Base-by-base conservation (phyloP, 305 asterid genomes). In the Solanum hybrid region DNA sequence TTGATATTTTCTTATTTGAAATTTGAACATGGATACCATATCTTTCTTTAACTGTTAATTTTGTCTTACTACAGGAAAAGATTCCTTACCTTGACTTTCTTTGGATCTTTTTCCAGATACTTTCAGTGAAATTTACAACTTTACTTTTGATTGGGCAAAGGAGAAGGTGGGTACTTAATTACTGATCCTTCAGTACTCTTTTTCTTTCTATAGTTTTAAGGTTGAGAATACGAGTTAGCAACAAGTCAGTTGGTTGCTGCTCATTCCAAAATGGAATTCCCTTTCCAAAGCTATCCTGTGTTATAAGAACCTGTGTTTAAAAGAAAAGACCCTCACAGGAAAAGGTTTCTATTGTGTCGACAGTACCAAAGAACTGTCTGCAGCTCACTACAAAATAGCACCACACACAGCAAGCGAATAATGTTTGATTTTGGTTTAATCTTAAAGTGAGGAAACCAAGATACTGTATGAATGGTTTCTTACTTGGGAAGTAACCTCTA, bases 111-210 rank as follows among this genome's bases (percentile, higher is more conserved):
- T 31, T 91, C 71, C 96, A 97, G 99, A 95, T 36, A 96, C 95
- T 92, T 96, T 95, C 91, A 93, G 94, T n/a, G 98, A 96, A 89
- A 94, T 96, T 92, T 97, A 97, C 93, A 95, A 97, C 93, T 96
- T 94, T 89, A 97, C 98, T 87, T 97, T 97, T 92, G 97, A 98
- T 90, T 97, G 99, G 99, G 98, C 99, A 89, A 97, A 96, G 90
- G 99, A 96, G 92, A 96, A 96, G 99, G 99, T 97, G 26, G 38
- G 88, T 85, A 56, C 88, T 85, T 60, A 27, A 51, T 85, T 32
- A 56, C 76, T 85, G 22, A 82, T 29, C 27, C 40, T 24, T 45
- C 87, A 42, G 24, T 81, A 15, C 27, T 29, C 87, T 15, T 42
- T 42, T 40, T 45, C 87, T 40, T 51, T 81, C 87, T 42, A 42